These are phyloP conservation scores for Pythium guiyangense DNA, from an alignment of 352 stramenopile genomes.

Conservation along the genomic window DNA sequence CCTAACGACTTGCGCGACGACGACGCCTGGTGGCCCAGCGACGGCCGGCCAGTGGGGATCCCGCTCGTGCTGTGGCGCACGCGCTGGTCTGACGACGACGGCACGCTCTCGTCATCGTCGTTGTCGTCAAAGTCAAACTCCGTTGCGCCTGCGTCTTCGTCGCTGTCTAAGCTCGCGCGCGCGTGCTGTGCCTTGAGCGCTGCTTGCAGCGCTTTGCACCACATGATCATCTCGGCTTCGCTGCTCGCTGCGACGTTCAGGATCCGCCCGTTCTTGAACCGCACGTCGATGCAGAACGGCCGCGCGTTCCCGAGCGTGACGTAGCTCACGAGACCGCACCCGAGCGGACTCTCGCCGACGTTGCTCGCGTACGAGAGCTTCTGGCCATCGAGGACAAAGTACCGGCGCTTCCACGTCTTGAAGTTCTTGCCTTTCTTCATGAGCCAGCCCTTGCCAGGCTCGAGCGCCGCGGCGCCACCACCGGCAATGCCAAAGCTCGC, in stretches of 20 bases:
- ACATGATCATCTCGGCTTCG: slow-evolving; percentile 55
- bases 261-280: slow-evolving; percentile 58
- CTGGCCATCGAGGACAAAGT: slow-evolving; percentile 51
- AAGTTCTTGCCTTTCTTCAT: slow-evolving; percentile 62
- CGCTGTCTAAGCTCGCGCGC: slow-evolving; percentile 32
- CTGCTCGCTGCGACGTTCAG: slow-evolving; percentile 48
- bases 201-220: slow-evolving; percentile 51
- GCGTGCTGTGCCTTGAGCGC: slow-evolving; percentile 29
- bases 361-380: slow-evolving; percentile 53
- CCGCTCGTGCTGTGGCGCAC: slow-evolving; percentile 7
- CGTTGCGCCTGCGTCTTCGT: slow-evolving; percentile 11
- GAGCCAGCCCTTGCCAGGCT: slow-evolving; percentile 38
- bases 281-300: slow-evolving; percentile 64
- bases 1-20: neutral
- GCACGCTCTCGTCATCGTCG: slow-evolving; percentile 46
- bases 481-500: slow-evolving; percentile 4
- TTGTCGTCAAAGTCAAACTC: slow-evolving; percentile 59
- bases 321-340: slow-evolving; percentile 42
- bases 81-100: slow-evolving; percentile 12
- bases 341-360: slow-evolving; percentile 29
- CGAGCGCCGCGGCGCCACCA: slow-evolving; percentile 1
- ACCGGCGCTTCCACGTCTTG: slow-evolving; percentile 65
- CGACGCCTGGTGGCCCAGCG: slow-evolving; percentile 4
- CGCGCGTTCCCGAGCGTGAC: slow-evolving; percentile 53
- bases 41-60: neutral